Base-by-base conservation (phyloP, 2,329 filamentous ascomycete species). In the Bipolaris sorokiniana region DNA sequence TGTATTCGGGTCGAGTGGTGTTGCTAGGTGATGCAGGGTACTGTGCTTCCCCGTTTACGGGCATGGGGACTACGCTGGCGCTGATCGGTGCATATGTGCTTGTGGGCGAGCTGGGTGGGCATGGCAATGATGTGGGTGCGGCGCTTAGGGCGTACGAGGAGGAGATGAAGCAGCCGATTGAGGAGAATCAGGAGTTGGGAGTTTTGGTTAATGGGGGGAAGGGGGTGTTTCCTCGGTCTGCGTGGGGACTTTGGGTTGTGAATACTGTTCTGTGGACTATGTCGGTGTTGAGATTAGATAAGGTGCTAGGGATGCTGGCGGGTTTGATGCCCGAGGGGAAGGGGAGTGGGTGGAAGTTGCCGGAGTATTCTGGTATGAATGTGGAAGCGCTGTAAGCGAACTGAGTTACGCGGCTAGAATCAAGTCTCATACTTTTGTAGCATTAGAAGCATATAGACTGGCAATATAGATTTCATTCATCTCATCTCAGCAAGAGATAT, bases 11-110 rank as follows among this genome's bases (percentile, higher is more conserved):
- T 0, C 78, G 83, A 0, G 77, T 86, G 1, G 79, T 76, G 0
- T 70, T 86, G 0, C 56, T 86, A 0, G 85, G 84, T 0, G 84
- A 88, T 60, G 82, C 85, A 0, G 77, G 68, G 0, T 75, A 74
- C 51, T 76, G 38, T 59, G 66, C 41, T 34, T 56, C 48, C 5
- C 63, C 68, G 9, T 67, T 68, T 1, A 68, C 66, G 13, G 69
- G 68, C 1, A 56, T 65, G 28, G 70, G 71, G 0, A 68, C 68
- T 1, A 73, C 68, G 9, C 62, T 75, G 1, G 74, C 77, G 2
- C 67, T 79, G 6, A 56, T 74, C 3, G 78, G 77, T 0, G 72
- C 71, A 0, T 79, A 78, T 45, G 59, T 76, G 0, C 55, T 79
- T n/a, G 75, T 77, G 1, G 76, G 74, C 1, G 76, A 78, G 50